Base-by-base conservation (phyloP, 805 yeast species). In the Lipomyces mesembrius region DNA sequence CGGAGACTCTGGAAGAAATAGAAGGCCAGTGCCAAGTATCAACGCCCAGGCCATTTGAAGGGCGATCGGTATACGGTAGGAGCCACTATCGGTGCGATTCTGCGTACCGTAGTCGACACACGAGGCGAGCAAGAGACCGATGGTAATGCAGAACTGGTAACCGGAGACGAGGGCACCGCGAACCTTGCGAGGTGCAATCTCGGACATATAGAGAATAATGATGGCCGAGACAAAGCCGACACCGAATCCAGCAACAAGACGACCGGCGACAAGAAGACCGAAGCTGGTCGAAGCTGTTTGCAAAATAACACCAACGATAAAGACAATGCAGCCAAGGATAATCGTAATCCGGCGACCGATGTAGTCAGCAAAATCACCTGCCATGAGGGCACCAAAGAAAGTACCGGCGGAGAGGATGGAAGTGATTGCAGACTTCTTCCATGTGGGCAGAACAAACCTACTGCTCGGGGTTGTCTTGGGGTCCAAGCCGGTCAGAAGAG, bases 401-500 rank as follows among this genome's bases (percentile, higher is more conserved):
- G 98, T 98, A 68, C 98, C 98, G 32, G 93, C 81, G 0, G 97
- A 91, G 0, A 98, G 93, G 14, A 97, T 96, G 14, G 97, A 88
- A 0, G 98, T 94, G 74, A 94, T 92, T 71, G 90, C 81, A 0
- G 97, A 88, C 60, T 20, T 34, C 60, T 70, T 60, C 57, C 60
- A 54, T 25, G 74, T 55, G 9, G 70, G 61, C 25, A 62, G 57
- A 27, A 22, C 35, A 37, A 57, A 57, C 1, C 17, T 14, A 32
- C 4, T 39, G 35, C 8, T n/a, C 56, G 64, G 35, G n/a, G 63
- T 46, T 14, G 64, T 37, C 2, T 39, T 67, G n/a, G 35, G 62
- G 60, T 39, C 53, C 39, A 49, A 27, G 3, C 69, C 69, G 0
- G 94, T 85, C 70, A 91, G 85, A 57, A 83, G 80, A 1, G 77